Evolutionary conservation across 1,284 basidiomycete genomes (phyloP).

Genomic region (Malassezia dermatis): DNA sequence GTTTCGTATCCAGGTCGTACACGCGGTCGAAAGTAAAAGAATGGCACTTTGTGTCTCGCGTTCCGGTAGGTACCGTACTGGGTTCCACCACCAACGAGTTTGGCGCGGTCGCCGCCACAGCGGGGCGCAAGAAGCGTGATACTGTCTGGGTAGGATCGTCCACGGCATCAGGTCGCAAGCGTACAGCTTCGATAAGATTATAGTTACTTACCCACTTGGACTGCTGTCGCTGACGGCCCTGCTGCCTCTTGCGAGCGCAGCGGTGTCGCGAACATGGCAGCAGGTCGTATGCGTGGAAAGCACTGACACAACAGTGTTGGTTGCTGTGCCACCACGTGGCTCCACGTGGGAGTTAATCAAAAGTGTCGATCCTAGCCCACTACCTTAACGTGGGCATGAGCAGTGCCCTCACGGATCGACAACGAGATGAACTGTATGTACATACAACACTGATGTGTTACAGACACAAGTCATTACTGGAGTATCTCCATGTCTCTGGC

Average conservation of each 20-base stretch:
- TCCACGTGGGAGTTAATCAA: constrained; percentile 4
- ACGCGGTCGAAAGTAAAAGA: constrained; percentile 89
- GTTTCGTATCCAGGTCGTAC: constrained; percentile 67
- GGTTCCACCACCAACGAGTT: constrained; percentile 10
- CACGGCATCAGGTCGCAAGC: constrained; percentile 13
- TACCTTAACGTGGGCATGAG: constrained; percentile 18
- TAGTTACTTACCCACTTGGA: constrained; percentile 10
- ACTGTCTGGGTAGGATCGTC: background rate
- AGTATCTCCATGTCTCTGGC: constrained; percentile 64
- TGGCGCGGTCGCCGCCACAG: background rate
- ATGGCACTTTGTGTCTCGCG: constrained; percentile 57
- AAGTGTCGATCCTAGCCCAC: background rate
- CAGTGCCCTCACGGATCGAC: constrained; percentile 59
- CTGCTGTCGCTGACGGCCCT: background rate
- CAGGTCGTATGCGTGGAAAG: background rate
- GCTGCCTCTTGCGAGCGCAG: background rate
- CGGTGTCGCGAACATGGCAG: background rate
- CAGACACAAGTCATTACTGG: constrained; percentile 74
- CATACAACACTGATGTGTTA: background rate
- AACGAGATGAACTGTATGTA: constrained; percentile 66
- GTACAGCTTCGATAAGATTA: constrained; percentile 4
- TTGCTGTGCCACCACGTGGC: constrained; percentile 5
- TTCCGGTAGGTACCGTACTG: background rate
- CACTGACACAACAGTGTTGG: background rate
- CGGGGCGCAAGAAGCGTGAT: constrained; percentile 12